Conservation (phyloP, 768 basidiomycete species). For the Trametes punicea region DNA sequence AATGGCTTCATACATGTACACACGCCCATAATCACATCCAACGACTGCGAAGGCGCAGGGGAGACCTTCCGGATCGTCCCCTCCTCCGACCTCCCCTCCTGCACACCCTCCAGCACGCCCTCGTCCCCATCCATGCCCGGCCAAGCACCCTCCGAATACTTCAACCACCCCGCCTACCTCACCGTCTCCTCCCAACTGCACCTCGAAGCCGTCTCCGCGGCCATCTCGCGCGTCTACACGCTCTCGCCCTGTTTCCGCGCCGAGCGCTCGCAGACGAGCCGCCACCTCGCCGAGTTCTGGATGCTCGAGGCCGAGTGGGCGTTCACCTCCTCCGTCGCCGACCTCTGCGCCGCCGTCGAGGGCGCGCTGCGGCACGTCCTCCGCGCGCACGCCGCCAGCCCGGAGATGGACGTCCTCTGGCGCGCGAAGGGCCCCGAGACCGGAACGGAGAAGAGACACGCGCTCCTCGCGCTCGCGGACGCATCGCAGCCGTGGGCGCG, state of each 20-base stretch:
- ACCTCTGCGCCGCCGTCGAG: slow-evolving; percentile 58
- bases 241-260: slow-evolving; percentile 94
- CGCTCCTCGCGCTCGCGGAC: slow-evolving; percentile 13
- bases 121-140: slow-evolving; percentile 10
- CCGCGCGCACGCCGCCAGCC: slow-evolving; percentile 19
- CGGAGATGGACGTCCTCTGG: slow-evolving; percentile 38
- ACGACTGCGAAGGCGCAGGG: slow-evolving; percentile 95
- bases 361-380: slow-evolving; percentile 45
- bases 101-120: slow-evolving; percentile 22
- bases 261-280: slow-evolving; percentile 79
- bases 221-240: slow-evolving; percentile 84
- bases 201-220: slow-evolving; percentile 79
- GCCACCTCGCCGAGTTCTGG: slow-evolving; percentile 98
- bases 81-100: slow-evolving; percentile 31
- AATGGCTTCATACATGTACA: slow-evolving; percentile 75
- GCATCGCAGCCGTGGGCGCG: slow-evolving; percentile 52
- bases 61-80: slow-evolving; percentile 76
- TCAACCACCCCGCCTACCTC: slow-evolving; percentile 72
- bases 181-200: slow-evolving; percentile 97
- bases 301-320: slow-evolving; percentile 98
- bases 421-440: slow-evolving; percentile 30
- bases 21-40: slow-evolving; percentile 85
- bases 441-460: slow-evolving; percentile 37
- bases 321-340: slow-evolving; percentile 45
- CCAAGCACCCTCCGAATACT: slow-evolving; percentile 52